These are phyloP conservation scores for Globisporangium okanoganense DNA, from an alignment of 352 stramenopile genomes.

Conservation along the genomic window DNA sequence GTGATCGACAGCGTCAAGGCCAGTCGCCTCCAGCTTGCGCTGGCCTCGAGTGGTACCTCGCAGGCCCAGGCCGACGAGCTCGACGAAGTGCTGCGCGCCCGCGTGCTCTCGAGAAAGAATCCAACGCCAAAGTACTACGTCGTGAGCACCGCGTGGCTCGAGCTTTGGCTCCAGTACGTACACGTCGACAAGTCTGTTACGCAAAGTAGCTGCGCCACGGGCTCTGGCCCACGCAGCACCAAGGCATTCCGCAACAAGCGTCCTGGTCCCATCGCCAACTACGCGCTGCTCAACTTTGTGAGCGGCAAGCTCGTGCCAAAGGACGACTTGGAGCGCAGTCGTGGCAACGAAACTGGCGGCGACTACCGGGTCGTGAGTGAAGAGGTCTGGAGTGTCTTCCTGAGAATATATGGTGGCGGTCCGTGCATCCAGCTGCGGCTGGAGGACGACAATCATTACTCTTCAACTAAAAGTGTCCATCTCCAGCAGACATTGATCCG, in stretches of 20 bases:
- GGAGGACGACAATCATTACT: neutral
- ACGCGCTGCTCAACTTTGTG: constrained; percentile 60
- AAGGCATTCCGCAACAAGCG: constrained; percentile 16
- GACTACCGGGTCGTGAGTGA: constrained; percentile 67
- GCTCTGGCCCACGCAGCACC: constrained; percentile 7
- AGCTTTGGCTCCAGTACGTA: constrained; percentile 69
- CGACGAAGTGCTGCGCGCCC: constrained; percentile 47
- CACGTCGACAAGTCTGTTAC: constrained; percentile 37
- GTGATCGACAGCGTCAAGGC: constrained; percentile 13
- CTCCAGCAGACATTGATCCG: neutral
- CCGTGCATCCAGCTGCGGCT: constrained; percentile 48
- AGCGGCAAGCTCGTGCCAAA: constrained; percentile 55
- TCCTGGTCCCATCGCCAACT: constrained; percentile 62
- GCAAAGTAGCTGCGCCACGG: too few relatives aligned
- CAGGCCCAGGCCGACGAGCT: constrained; percentile 36
- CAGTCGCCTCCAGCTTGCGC: neutral
- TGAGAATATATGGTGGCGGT: constrained; percentile 54
- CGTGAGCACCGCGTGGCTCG: constrained; percentile 55
- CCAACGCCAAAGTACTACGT: constrained; percentile 34
- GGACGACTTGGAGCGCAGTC: constrained; percentile 34
- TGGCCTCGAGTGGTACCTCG: neutral
- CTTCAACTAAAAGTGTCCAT: neutral
- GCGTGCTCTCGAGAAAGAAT: constrained; percentile 25
- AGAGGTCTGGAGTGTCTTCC: constrained; percentile 63
- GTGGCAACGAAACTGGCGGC: constrained; percentile 27